Evolutionary conservation across 1,284 basidiomycete species (phyloP), one percentile per base, ranked within the genome.

Genomic region (Moesziomyces antarcticus): DNA sequence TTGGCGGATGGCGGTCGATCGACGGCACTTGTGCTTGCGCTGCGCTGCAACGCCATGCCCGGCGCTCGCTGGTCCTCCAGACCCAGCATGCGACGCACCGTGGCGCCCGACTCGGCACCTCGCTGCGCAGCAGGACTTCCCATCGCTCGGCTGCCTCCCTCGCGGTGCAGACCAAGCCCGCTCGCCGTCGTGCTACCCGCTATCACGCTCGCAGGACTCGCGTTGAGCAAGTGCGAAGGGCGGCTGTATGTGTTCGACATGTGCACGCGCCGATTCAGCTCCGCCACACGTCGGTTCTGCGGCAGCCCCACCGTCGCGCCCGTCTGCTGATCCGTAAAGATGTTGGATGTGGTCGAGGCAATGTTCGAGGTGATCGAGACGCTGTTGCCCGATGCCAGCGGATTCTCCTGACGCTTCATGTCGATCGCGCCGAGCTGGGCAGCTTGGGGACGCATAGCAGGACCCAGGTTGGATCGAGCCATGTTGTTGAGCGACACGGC

Each of bases 311-410:
- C 66, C 6, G 57, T 61, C 24, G 52, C 42, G 25, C 55, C 70
- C 44, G 63, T 60, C 50, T 74, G 64, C 35, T 75, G 51, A 48
- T 69, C 62, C 16, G 71, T 71, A 16, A 69, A 61, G 22, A 80
- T 77, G 18, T 85, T 86, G 14, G 92, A 93, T 5, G 95, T 97
- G 5, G 93, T 94, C 9, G 92, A 92, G 3, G 90, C 92, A 48
- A 91, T 90, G 46, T 91, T 92, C 13, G 93, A 95, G 2, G 96
- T 94, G 80, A 98, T 90, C 44, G 90, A 88, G 50, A 98, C 93
- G 74, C 93, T 96, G 85, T 99, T 99, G 18, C 81, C 82, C 8
- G 81, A 82, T 1, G 81, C 82, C 68, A 83, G 65, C 14, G 75
- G 80, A 20, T 79, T 73, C 10, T 77, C 74, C 20, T 72, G 65